Percentiles rank a stretch among this genome's conserved stretches.
Conservation (phyloP, 169 alveolate genomes). For the Plasmodium reichenowi region DNA sequence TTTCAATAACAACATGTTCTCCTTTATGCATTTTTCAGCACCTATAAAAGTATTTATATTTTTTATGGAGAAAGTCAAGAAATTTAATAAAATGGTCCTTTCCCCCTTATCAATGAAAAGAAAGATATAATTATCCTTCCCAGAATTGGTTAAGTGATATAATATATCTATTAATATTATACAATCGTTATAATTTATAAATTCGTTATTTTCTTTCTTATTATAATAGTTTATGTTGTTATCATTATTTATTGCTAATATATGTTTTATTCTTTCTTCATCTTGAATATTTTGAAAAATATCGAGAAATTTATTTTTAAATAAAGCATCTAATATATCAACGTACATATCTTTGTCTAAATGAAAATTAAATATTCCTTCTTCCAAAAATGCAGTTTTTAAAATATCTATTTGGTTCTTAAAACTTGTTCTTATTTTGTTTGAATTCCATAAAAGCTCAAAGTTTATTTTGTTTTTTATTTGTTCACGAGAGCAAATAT, state of each 20-base stretch:
- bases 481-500: constrained; percentile 1
- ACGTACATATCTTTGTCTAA: constrained; percentile 68
- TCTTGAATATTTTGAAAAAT: constrained; percentile 36
- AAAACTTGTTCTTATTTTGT: constrained; percentile 38
- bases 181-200: constrained; percentile 17
- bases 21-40: constrained; percentile 54
- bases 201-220: not conserved
- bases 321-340: constrained; percentile 59
- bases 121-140: constrained; percentile 55
- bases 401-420: constrained; percentile 65
- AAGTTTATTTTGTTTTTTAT: constrained; percentile 75
- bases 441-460: constrained; percentile 73
- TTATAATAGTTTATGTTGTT: not conserved
- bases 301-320: constrained; percentile 36
- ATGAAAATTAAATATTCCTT: constrained; percentile 49
- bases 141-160: constrained; percentile 46
- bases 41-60: constrained; percentile 43
- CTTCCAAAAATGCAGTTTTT: constrained; percentile 76
- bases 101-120: constrained; percentile 67
- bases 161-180: constrained; percentile 50
- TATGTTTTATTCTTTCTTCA: constrained; percentile 6
- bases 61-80: constrained; percentile 33
- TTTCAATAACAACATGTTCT: constrained; percentile 50
- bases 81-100: constrained; percentile 20
- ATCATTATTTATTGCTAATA: not conserved